phyloP scores from a whole-genome alignment of 1,284 basidiomycete genomes.

The Mycena citricolor region DNA sequence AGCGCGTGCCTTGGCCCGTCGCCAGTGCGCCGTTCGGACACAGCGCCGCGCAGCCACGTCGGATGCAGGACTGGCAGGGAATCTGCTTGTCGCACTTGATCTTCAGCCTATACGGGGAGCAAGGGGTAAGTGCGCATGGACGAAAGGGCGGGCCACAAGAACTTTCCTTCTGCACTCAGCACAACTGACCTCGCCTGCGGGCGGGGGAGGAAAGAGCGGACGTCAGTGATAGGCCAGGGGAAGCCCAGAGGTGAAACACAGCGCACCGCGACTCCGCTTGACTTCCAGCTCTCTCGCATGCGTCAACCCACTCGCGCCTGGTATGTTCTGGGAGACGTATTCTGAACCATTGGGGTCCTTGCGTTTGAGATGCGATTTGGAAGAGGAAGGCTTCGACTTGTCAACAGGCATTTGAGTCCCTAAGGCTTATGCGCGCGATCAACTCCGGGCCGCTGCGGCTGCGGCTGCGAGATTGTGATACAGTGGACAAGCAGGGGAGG shows the following conservation, averaged over 20 bases:
- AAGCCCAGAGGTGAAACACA: not conserved
- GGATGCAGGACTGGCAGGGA: slow-evolving; percentile 45
- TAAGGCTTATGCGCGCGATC: too few relatives aligned
- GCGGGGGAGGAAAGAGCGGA: not conserved
- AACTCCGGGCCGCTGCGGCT: too few relatives aligned
- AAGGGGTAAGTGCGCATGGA: slow-evolving; percentile 23
- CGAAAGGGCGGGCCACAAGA: slow-evolving; percentile 35
- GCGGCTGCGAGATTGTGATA: too few relatives aligned
- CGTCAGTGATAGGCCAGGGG: not conserved
- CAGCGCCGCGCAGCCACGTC: slow-evolving; percentile 64
- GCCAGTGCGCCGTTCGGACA: slow-evolving; percentile 71
- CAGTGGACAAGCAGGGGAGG: too few relatives aligned
- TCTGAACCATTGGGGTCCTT: not conserved
- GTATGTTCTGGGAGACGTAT: not conserved
- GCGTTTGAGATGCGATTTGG: too few relatives aligned
- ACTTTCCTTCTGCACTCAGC: slow-evolving; percentile 65
- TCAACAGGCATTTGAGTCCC: slow-evolving; percentile 9
- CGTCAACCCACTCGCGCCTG: slow-evolving; percentile 7
- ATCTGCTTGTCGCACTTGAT: slow-evolving; percentile 78
- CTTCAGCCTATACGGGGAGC: slow-evolving; percentile 51
- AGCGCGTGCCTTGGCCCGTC: slow-evolving; percentile 65
- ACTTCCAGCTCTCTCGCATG: slow-evolving; percentile 23
- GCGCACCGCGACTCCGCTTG: slow-evolving; percentile 20
- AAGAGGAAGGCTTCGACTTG: slow-evolving; percentile 7
- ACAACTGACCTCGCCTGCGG: slow-evolving; percentile 52